These are phyloP conservation scores for Ustilago curta DNA, from an alignment of 1,284 basidiomycete genomes.

Conservation along the genomic window DNA sequence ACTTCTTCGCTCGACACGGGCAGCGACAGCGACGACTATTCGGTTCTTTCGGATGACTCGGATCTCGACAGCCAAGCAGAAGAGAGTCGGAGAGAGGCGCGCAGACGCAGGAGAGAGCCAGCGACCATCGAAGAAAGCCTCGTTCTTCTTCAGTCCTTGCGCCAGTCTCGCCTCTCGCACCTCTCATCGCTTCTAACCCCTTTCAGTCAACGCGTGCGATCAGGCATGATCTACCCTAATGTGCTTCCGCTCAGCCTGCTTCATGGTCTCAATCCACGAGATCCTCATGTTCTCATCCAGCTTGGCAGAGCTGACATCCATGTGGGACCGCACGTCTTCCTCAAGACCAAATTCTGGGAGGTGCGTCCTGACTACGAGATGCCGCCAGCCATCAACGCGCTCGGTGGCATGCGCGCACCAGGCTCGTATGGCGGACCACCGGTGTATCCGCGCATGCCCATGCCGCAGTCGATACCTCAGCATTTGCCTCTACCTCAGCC, in stretches of 20 bases:
- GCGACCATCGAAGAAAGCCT: constrained; percentile 55
- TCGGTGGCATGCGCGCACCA: constrained; percentile 26
- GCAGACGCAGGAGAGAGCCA: constrained; percentile 42
- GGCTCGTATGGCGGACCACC: constrained; percentile 17
- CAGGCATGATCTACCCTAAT: constrained; percentile 57
- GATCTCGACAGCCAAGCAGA: constrained; percentile 47
- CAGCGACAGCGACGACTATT: constrained; percentile 52
- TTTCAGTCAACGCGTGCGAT: constrained; percentile 57
- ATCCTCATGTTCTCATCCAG: constrained; percentile 57
- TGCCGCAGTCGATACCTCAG: constrained; percentile 22
- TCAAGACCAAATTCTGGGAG: constrained; percentile 64
- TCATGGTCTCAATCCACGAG: constrained; percentile 56
- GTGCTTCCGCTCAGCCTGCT: constrained; percentile 54
- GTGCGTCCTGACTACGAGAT: constrained; percentile 53
- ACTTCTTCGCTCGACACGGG: constrained; percentile 43
- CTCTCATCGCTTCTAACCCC: constrained; percentile 64
- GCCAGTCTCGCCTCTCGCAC: constrained; percentile 66
- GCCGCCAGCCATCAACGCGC: constrained; percentile 22
- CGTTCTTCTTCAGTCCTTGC: constrained; percentile 62
- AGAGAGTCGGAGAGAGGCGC: constrained; percentile 37
- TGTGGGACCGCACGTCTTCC: constrained; percentile 62
- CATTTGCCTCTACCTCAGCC: constrained; percentile 35
- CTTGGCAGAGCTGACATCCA: constrained; percentile 63
- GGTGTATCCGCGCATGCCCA: constrained; percentile 14
- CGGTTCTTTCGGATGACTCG: constrained; percentile 41